Evolutionary conservation across 495 filamentous ascomycete species (phyloP).

Genomic region (Hyaloscypha variabilis): DNA sequence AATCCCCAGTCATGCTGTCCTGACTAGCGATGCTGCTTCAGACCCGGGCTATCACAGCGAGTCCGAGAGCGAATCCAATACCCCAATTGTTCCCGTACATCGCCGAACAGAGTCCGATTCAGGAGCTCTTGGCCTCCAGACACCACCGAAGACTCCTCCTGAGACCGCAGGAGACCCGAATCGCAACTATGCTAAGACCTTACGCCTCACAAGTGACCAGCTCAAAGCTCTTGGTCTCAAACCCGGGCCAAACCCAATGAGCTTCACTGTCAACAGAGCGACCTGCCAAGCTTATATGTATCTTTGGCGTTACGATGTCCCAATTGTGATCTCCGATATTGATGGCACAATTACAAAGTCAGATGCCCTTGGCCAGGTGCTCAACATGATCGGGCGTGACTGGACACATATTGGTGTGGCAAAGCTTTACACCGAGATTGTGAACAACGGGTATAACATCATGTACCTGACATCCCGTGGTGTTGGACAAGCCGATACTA

Average conservation of each 20-base stretch:
- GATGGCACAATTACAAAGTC: slow-evolving; percentile 99
- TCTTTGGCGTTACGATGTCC: slow-evolving; percentile 84
- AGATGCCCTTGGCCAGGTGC: slow-evolving; percentile 93
- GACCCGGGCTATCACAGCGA: slow-evolving; percentile 96
- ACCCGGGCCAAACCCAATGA: slow-evolving; percentile 84
- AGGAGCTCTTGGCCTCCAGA: slow-evolving; percentile 65
- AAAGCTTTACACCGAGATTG: slow-evolving; percentile 95
- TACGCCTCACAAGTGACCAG: slow-evolving; percentile 95
- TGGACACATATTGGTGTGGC: slow-evolving; percentile 98
- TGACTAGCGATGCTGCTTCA: slow-evolving; percentile 75
- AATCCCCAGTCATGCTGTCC: slow-evolving; percentile 36
- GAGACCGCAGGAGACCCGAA: slow-evolving; percentile 64
- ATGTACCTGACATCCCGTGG: slow-evolving; percentile 96
- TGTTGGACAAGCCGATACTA: slow-evolving; percentile 91
- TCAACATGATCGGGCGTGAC: slow-evolving; percentile 97
- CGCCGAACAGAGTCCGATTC: slow-evolving; percentile 69
- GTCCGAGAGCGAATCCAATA: slow-evolving; percentile 44
- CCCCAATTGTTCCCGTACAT: slow-evolving; percentile 39
- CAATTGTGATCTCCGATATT: slow-evolving; percentile 97
- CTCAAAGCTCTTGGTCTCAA: slow-evolving; percentile 85
- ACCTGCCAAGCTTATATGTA: slow-evolving; percentile 93
- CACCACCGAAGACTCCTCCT: slow-evolving; percentile 78
- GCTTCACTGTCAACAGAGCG: slow-evolving; percentile 93
- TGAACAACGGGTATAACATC: slow-evolving; percentile 95
- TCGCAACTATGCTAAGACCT: slow-evolving; percentile 92